Evolutionary conservation across 2,329 filamentous ascomycete genomes (phyloP), one percentile per base, ranked within the genome.

Genomic region (Tolypocladium guangdongense): DNA sequence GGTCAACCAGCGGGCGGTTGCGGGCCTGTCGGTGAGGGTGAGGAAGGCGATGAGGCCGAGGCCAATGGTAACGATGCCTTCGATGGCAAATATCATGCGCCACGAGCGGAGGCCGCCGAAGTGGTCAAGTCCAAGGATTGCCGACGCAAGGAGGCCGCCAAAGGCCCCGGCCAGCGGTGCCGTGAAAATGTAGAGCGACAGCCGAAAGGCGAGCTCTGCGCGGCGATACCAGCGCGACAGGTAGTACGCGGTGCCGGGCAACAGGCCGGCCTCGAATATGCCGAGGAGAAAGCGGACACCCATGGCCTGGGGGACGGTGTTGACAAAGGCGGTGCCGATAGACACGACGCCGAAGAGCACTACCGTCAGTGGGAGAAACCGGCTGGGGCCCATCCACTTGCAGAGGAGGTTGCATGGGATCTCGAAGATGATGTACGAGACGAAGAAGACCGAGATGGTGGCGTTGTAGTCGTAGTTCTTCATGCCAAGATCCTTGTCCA

Each of bases 221-320:
- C 82, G 74, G n/a, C 83, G 74, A 59, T 88, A 89, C 85, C 85
- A 89, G 51, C 85, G 73, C 1, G 80, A 84, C 22, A 88, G 69
- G 60, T 88, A 89, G 66, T 88, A 90, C 0, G 84, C 84, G 41
- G 88, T 87, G 0, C 86, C 86, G 0, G 86, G 86, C 52, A 89
- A 67, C 78, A 90, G 82, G 8, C 86, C 86, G 0, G 86, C 83
- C 66, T 90, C 87, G 54, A 88, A 88, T 12, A 86, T 67, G 11
- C 82, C 82, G 0, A 88, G 75, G 0, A 88, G 58, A 59, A 89
- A 88, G 6, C 86, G 80, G 0, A 88, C 83, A 16, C 75, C 84
- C 38, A 74, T 81, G 2, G 73, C 67, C 20, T 71, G 66, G 1
- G 74, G 68, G 22, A 79, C 73, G 53, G 77, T 74, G 33, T 80